Evolutionary conservation across 257 asterid species (phyloP).

Genomic region (Apocynum venetum): DNA sequence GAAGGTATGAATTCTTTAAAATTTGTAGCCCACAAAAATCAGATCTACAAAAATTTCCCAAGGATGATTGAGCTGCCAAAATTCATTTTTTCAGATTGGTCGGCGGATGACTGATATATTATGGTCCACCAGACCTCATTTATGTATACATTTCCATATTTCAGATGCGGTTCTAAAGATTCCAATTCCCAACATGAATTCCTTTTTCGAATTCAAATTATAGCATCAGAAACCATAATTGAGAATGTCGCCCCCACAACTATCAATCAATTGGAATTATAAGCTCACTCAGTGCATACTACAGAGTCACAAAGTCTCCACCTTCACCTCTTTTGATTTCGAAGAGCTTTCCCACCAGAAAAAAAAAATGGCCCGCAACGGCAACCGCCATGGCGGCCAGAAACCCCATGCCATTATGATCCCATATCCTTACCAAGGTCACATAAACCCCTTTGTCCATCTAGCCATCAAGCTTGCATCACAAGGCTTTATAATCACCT

Average conservation of each 20-base stretch:
- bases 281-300: neutral
- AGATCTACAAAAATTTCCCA: too few relatives aligned
- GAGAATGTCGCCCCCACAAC: neutral
- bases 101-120: too few relatives aligned
- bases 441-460: slow-evolving; percentile 9
- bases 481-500: slow-evolving; percentile 10
- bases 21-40: too few relatives aligned
- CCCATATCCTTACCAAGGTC: slow-evolving; percentile 16
- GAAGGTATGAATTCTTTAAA: too few relatives aligned
- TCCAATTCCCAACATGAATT: too few relatives aligned
- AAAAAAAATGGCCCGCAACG: slow-evolving; percentile 1
- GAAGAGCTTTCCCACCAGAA: neutral
- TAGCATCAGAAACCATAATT: neutral
- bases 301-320: too few relatives aligned
- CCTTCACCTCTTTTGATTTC: neutral
- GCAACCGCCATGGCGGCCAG: slow-evolving; percentile 1
- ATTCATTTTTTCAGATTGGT: too few relatives aligned
- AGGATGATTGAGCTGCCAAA: too few relatives aligned
- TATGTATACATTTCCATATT: too few relatives aligned
- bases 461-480: slow-evolving; percentile 24
- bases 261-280: neutral
- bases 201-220: too few relatives aligned
- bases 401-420: slow-evolving; percentile 14
- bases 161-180: too few relatives aligned
- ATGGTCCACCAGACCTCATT: too few relatives aligned